Conservation (phyloP, 805 yeast genomes). For the Cyberlindnera amylophila region DNA sequence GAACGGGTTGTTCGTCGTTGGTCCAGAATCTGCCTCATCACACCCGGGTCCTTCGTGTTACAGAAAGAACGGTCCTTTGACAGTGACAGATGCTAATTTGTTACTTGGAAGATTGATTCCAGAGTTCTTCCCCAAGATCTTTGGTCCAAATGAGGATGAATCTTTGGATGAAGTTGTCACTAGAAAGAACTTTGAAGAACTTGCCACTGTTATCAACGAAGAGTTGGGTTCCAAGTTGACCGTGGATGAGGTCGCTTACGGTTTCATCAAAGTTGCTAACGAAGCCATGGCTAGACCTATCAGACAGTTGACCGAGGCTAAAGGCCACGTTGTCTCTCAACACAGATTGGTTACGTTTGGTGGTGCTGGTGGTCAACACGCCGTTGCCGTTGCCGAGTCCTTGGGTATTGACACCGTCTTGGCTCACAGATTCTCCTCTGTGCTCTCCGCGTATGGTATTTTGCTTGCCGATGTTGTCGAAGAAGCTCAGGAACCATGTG, state of each 20-base stretch:
- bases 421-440: slow-evolving; percentile 78
- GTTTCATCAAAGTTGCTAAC: slow-evolving; percentile 79
- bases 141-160: slow-evolving; percentile 42
- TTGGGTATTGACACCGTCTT: slow-evolving; percentile 67
- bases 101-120: slow-evolving; percentile 40
- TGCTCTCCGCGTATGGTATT: slow-evolving; percentile 85
- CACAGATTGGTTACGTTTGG: slow-evolving; percentile 84
- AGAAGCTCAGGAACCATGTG: slow-evolving; percentile 74
- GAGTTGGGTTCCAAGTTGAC: slow-evolving; percentile 39
- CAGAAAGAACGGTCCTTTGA: slow-evolving; percentile 45
- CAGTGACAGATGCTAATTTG: slow-evolving; percentile 45
- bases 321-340: slow-evolving; percentile 61
- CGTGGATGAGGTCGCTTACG: slow-evolving; percentile 70
- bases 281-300: slow-evolving; percentile 92
- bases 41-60: slow-evolving; percentile 49
- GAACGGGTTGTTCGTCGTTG: slow-evolving; percentile 39
- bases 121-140: slow-evolving; percentile 41
- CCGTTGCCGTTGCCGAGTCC: slow-evolving; percentile 67
- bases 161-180: slow-evolving; percentile 37
- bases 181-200: slow-evolving; percentile 42
- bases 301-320: slow-evolving; percentile 78
- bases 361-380: slow-evolving; percentile 94
- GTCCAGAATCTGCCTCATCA: slow-evolving; percentile 45
- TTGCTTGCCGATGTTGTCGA: slow-evolving; percentile 81
- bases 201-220: slow-evolving; percentile 54